phyloP scores from a whole-genome alignment of 768 basidiomycete genomes.

The Rhodotorula sphaerocarpa region DNA sequence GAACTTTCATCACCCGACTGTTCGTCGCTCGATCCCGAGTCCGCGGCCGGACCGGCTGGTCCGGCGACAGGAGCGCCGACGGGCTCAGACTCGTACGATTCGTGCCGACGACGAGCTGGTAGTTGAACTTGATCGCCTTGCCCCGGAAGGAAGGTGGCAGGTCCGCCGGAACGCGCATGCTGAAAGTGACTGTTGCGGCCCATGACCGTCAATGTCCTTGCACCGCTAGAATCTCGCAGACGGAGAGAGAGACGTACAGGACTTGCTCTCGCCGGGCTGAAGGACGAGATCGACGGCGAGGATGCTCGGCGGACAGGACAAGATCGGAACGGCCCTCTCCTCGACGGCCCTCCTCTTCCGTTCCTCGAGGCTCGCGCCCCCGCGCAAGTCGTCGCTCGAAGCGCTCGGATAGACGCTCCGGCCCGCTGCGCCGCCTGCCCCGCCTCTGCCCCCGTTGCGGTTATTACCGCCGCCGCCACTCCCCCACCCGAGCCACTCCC shows the following conservation, averaged over 20 bases:
- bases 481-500: conserved; percentile 35
- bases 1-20: conserved; percentile 79
- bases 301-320: conserved; percentile 77
- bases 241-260: conserved; percentile 53
- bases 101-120: conserved; percentile 80
- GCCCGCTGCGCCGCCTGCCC: conserved; percentile 24
- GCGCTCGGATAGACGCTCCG: not conserved
- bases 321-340: conserved; percentile 58
- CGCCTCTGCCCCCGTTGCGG: not conserved
- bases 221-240: too few species aligned
- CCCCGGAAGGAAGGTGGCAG: conserved; percentile 88
- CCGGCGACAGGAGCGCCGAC: conserved; percentile 29
- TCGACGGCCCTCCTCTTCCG: conserved; percentile 44
- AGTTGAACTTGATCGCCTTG: conserved; percentile 71
- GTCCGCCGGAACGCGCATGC: conserved; percentile 61
- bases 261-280: conserved; percentile 71
- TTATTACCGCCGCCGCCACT: not conserved
- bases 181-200: conserved; percentile 79
- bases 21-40: conserved; percentile 31
- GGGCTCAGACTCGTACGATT: conserved; percentile 44
- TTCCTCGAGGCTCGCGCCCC: conserved; percentile 44
- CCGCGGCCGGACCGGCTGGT: conserved; percentile 47
- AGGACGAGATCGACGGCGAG: conserved; percentile 78
- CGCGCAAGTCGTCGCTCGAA: conserved; percentile 37
- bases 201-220: too few species aligned